Conservation (phyloP, 163 green algal genomes). For the Chlamydomonas reinhardtii region DNA sequence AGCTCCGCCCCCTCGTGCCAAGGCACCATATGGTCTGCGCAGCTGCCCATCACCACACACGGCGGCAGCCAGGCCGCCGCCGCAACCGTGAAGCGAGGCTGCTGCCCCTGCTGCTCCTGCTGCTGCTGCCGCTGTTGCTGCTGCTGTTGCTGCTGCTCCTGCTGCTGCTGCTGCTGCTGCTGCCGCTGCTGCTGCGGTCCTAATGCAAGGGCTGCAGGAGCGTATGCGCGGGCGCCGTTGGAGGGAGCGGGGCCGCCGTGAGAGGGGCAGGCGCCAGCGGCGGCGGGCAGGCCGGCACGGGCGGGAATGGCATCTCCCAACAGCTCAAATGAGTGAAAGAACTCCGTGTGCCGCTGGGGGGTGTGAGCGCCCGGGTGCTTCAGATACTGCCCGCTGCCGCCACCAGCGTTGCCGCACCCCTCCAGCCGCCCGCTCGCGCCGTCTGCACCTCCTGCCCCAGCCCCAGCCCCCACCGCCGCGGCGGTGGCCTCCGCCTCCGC, state of each 20-base stretch:
- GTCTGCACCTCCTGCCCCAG: no score
- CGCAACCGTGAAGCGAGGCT: neutral
- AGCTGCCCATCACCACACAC: conserved; percentile 69
- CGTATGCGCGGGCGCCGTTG: no score
- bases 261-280: neutral
- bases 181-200: no score
- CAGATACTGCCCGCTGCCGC: neutral
- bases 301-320: conserved; percentile 10
- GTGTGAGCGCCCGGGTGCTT: no score
- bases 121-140: no score
- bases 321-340: conserved; percentile 11
- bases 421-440: no score
- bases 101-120: neutral
- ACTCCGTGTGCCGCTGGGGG: neutral
- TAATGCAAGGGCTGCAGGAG: no score
- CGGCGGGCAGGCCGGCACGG: neutral
- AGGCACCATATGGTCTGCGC: conserved; percentile 72
- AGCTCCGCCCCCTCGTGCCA: conserved; percentile 75
- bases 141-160: neutral
- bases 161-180: no score
- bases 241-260: no score
- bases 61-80: conserved; percentile 64
- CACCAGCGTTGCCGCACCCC: neutral
- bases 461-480: conserved; percentile 29
- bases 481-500: conserved; percentile 12